Conservation (phyloP, 306 rosid genomes). For the Casuarina equisetifolia region DNA sequence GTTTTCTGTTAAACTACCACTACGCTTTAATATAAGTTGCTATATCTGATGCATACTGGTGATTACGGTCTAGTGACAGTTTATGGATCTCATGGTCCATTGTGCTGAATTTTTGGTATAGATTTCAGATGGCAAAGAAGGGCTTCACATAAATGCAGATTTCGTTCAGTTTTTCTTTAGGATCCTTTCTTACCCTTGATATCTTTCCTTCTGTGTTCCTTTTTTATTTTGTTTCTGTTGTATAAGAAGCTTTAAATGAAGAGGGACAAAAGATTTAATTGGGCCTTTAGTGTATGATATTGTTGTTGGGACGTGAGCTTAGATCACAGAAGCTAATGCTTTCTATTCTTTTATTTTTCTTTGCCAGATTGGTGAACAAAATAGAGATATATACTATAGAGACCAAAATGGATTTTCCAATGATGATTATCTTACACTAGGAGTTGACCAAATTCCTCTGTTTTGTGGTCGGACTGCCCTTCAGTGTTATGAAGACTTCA, state of each 20-base stretch:
- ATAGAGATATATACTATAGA: constrained; percentile 39
- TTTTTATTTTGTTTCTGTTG: neutral
- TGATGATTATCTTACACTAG: constrained; percentile 40
- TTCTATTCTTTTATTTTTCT: neutral
- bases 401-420: constrained; percentile 41
- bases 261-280: neutral
- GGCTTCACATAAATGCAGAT: neutral
- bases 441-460: constrained; percentile 41
- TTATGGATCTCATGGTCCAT: neutral
- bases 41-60: neutral
- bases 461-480: constrained; percentile 44
- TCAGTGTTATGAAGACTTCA: constrained; percentile 42
- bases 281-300: neutral
- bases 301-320: neutral
- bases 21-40: neutral
- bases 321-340: constrained; percentile 10
- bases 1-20: constrained; percentile 11
- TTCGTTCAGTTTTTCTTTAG: neutral
- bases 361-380: constrained; percentile 35
- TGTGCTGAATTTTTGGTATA: neutral
- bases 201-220: neutral
- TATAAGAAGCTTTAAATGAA: neutral
- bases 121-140: neutral
- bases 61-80: neutral
- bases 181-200: neutral